A percentile compares a stretch with the other conserved stretches of the same genome.
These are phyloP conservation scores for Globisporangium yorkense DNA, from an alignment of 352 stramenopile species.

Conservation along the genomic window DNA sequence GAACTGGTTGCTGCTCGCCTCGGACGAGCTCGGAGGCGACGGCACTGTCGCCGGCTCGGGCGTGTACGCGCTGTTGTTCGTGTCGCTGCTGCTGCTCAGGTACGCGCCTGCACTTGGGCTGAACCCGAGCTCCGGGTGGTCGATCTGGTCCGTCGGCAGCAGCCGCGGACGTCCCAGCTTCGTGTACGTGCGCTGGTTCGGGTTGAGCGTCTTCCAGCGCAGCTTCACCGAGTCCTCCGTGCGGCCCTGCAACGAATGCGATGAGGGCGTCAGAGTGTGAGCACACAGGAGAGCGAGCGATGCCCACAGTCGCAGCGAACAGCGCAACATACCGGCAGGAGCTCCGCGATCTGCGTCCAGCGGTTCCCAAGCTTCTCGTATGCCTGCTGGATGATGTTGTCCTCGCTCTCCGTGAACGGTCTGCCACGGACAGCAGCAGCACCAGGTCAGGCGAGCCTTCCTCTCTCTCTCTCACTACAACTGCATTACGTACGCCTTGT, in stretches of 20 bases:
- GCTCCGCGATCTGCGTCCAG: conserved; percentile 84
- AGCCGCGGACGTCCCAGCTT: conserved; percentile 68
- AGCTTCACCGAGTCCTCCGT: conserved; percentile 81
- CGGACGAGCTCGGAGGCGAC: conserved; percentile 9
- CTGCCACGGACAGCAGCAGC: conserved; percentile 8
- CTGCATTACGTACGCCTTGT: conserved; percentile 52
- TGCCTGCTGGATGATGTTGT: conserved; percentile 66
- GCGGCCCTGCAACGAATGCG: conserved; percentile 28
- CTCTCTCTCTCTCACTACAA: not conserved
- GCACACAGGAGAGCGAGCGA: too few species aligned
- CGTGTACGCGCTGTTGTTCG: conserved; percentile 1
- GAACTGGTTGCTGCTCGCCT: conserved; percentile 8
- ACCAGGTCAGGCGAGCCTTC: not conserved
- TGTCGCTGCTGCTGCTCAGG: conserved; percentile 1
- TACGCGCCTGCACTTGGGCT: conserved; percentile 1
- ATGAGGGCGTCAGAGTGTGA: not conserved
- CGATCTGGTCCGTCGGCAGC: conserved; percentile 37
- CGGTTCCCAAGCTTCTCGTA: conserved; percentile 83
- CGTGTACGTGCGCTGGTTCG: conserved; percentile 69
- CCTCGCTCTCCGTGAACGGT: conserved; percentile 61
- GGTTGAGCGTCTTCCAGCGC: conserved; percentile 78
- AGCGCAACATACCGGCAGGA: conserved; percentile 42
- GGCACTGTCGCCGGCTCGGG: not conserved
- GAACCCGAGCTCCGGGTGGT: conserved; percentile 16
- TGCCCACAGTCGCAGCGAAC: not conserved